A percentile compares a stretch with the other conserved stretches of the same genome.
Conservation (phyloP, 306 rosid species). For the Ormosia emarginata region DNA sequence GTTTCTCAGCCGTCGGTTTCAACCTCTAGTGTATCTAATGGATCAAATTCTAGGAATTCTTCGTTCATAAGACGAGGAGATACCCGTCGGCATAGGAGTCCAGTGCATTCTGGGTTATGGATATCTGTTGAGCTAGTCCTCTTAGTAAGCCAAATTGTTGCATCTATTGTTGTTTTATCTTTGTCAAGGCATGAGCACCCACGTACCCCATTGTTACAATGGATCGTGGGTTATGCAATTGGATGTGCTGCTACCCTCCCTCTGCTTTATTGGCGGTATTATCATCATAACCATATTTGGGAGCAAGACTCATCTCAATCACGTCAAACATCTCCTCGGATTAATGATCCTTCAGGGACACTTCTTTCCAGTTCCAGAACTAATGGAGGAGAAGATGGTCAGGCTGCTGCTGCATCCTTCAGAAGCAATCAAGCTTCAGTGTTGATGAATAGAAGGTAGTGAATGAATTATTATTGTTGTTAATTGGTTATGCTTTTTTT, state of each 20-base stretch:
- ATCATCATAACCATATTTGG: slow-evolving; percentile 62
- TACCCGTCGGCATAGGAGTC: slow-evolving; percentile 73
- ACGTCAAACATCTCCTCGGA: slow-evolving; percentile 73
- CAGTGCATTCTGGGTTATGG: slow-evolving; percentile 91
- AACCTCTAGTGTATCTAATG: slow-evolving; percentile 47
- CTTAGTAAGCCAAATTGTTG: slow-evolving; percentile 80
- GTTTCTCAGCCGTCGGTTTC: slow-evolving; percentile 40
- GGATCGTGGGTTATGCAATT: slow-evolving; percentile 90
- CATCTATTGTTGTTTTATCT: slow-evolving; percentile 72
- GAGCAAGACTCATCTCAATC: slow-evolving; percentile 70
- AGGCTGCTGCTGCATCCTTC: slow-evolving; percentile 40
- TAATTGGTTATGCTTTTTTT: not conserved
- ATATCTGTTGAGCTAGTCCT: slow-evolving; percentile 84
- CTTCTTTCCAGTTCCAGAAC: slow-evolving; percentile 61
- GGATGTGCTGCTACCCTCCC: slow-evolving; percentile 95
- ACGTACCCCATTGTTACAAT: slow-evolving; percentile 69
- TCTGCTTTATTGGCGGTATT: slow-evolving; percentile 91
- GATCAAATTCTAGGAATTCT: slow-evolving; percentile 62
- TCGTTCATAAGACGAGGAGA: slow-evolving; percentile 69
- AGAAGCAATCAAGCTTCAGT: slow-evolving; percentile 52
- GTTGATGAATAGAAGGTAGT: slow-evolving; percentile 66
- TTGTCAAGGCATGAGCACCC: slow-evolving; percentile 84
- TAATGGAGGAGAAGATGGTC: slow-evolving; percentile 67
- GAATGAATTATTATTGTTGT: slow-evolving; percentile 24
- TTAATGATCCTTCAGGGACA: slow-evolving; percentile 63